Evolutionary conservation across 2,329 filamentous ascomycete species (phyloP), one percentile per base, ranked within the genome.

Genomic region (Niveomyces coronatus): DNA sequence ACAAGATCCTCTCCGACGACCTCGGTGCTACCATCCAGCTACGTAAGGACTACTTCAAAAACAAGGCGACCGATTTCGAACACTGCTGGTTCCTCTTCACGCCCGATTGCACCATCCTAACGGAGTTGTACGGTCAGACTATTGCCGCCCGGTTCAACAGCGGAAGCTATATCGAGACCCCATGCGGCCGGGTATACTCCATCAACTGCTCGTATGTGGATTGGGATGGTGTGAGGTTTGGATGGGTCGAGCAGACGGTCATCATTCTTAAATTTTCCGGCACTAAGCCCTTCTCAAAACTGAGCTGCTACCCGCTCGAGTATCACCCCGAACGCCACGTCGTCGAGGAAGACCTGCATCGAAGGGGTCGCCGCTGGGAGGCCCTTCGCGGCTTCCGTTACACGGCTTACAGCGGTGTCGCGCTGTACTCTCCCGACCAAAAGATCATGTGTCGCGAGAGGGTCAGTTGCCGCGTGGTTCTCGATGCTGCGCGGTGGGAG

Each of bases 1-100:
- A 86, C 37, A 74, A 74, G 38, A 91, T 86, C 49, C 65, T 91
- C 14, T 22, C 9, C 15, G 35, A 37, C 19, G 35, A 37, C n/a
- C 29, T 37, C 3, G 20, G 35, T 9, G 20, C 27, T 3, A 31
- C 22, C 5, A 31, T 37, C 8, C 35, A 37, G 35, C 16, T 37
- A 16, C 79, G 88, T 47, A 75, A 79, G 43, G 87, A 94, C 56
- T 94, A 85, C 51, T 74, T 76, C 2, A 71, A 83, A 16, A 77
- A 71, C 22, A 88, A 88, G 54, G 76, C 85, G 27, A 91, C 94
- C 53, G 91, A 85, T 0, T 94, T 88, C 48, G 85, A 94, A 41
- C 70, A 93, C 3, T 64, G 91, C 1, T 94, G 87, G 87, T 85
- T 85, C 0, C 62, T 94, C 4, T 93, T 83, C 71, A 93, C 91